Conservation (phyloP, 768 basidiomycete genomes). For the Leccinum barrowsii region DNA sequence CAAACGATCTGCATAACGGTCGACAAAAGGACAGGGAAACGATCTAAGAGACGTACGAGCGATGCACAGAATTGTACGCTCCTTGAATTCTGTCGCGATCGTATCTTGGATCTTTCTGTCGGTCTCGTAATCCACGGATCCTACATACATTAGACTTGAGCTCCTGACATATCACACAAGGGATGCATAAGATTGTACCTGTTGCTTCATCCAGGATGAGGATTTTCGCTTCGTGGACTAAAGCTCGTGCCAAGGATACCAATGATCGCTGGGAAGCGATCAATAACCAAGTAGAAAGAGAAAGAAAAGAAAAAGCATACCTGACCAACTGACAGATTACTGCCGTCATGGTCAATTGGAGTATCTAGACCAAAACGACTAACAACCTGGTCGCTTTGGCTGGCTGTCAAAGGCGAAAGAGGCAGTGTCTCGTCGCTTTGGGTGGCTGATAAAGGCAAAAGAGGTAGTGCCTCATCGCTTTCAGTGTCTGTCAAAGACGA, state of each 20-base stretch:
- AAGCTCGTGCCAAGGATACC: slow-evolving; percentile 82
- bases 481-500: slow-evolving; percentile 33
- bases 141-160: slow-evolving; percentile 29
- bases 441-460: slow-evolving; percentile 31
- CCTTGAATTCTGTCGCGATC: slow-evolving; percentile 77
- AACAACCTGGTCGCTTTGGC: slow-evolving; percentile 37
- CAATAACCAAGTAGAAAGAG: not conserved
- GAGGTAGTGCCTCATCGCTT: slow-evolving; percentile 33
- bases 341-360: slow-evolving; percentile 81
- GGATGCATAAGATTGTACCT: slow-evolving; percentile 32
- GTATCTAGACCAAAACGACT: slow-evolving; percentile 79
- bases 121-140: slow-evolving; percentile 87
- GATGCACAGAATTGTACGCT: slow-evolving; percentile 84
- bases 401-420: slow-evolving; percentile 29
- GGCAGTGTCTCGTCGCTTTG: slow-evolving; percentile 23
- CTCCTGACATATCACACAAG: not conserved
- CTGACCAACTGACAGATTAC: slow-evolving; percentile 71
- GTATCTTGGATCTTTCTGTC: slow-evolving; percentile 91
- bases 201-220: slow-evolving; percentile 92
- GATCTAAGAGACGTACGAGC: slow-evolving; percentile 53
- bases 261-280: slow-evolving; percentile 66
- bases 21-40: not conserved
- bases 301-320: not conserved
- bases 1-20: slow-evolving; percentile 57
- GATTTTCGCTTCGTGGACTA: slow-evolving; percentile 82